Evolutionary conservation across 208 protist genomes (phyloP), one percentile per base, ranked within the genome.

Genomic region (Borovskyia barvae): DNA sequence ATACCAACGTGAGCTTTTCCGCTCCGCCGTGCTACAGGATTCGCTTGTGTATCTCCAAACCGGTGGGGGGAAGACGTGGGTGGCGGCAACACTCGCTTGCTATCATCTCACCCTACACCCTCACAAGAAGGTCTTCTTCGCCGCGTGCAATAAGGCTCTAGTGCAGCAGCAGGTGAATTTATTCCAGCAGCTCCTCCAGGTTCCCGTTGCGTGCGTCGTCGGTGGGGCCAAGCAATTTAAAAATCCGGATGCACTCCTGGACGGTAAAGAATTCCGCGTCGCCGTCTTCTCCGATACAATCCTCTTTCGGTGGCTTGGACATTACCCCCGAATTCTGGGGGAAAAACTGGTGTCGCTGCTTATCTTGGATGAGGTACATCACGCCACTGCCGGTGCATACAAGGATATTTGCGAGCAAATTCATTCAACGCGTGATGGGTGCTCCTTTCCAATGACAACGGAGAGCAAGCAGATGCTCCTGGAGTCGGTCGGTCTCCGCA

Each of bases 341-440:
- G 20, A 61, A 19, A 8, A 30, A 6, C 26, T 76, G 9, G 55
- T 33, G 2, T 62, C 59, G 26, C 53, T 91, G 15, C 52, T 90
- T 7, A 53, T 92, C 32, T 42, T 89, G 14, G 85, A 92, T 47
- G 85, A 92, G 50, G 80, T 71, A 26, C 85, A 92, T 63, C 79
- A 92, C 62, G 64, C 74, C n/a, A 22, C 30, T 17, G 50, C 52
- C 2, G 73, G 73, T 1, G 17, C 12, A n/a, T 62, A 57, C 17
- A 40, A 66, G 50, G 25, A 32, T 9, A 49, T 80, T 17, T 49
- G 60, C 12, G 60, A 78, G 12, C 47, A 14, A 5, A 32, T 75
- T 3, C 50, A 72, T 56, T 6, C n/a, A 6, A 22, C 39, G 15
- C 54, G 42, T 3, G 51, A 57, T 25, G 25, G 37, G 3, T 35